Evolutionary conservation across 805 yeast species (phyloP).

Genomic region (Saturnispora galanensis): DNA sequence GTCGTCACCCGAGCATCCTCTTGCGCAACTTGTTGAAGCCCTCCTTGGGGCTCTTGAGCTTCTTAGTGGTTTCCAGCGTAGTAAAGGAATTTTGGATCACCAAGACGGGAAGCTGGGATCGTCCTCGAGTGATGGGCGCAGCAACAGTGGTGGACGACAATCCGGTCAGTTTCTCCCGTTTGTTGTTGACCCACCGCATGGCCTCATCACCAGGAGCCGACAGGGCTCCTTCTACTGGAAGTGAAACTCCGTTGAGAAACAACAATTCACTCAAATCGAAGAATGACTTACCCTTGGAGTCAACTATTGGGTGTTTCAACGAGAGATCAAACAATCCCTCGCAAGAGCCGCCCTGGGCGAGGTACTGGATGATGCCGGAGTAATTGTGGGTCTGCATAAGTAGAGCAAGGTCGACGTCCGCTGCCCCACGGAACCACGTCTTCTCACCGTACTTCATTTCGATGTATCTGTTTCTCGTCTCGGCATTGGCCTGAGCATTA

Average conservation of each 20-base stretch:
- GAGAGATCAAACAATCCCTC: conserved; percentile 36
- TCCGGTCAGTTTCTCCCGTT: conserved; percentile 27
- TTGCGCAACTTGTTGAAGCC: conserved; percentile 21
- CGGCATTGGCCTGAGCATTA: conserved; percentile 2
- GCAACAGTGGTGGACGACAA: no score
- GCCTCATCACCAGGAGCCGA: conserved; percentile 27
- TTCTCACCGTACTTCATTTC: conserved; percentile 53
- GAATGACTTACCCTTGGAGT: conserved; percentile 18
- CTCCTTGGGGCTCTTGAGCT: conserved; percentile 8
- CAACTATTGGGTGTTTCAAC: conserved; percentile 28
- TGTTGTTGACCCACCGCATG: conserved; percentile 42
- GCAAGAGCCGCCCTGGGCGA: conserved; percentile 41
- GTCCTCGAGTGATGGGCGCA: no score
- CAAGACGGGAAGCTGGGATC: no score
- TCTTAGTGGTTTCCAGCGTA: background rate
- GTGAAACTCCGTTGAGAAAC: conserved; percentile 44
- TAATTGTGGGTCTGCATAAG: background rate
- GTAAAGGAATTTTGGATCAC: background rate
- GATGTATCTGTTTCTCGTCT: conserved; percentile 46
- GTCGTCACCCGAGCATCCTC: conserved; percentile 10
- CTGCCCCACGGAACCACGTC: conserved; percentile 31
- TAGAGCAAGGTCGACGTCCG: no score
- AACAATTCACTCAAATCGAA: conserved; percentile 49
- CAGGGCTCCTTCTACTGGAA: conserved; percentile 9
- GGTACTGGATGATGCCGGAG: conserved; percentile 31